Evolutionary conservation across 2,329 filamentous ascomycete genomes (phyloP), one percentile per base, ranked within the genome.

Genomic region (Penicillium sp.): DNA sequence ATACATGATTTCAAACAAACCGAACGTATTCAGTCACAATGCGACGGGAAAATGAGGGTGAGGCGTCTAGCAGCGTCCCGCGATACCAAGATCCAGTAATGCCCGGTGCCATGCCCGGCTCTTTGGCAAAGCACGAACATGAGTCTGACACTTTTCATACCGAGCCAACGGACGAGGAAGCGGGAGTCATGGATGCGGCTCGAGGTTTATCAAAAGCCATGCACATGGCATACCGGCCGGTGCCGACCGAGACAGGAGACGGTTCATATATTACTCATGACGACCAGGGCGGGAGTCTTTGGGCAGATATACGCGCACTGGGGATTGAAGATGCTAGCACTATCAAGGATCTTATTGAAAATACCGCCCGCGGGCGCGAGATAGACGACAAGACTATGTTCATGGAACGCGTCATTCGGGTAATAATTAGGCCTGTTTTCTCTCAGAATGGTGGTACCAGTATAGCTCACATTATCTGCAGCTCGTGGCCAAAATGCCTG

Each of bases 341-440:
- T 0, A 78, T 91, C 17, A 75, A 85, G 48, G 81, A 85, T 4
- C 76, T 91, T 41, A 78, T 91, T 59, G 83, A 85, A 58, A 82
- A 79, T 63, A 88, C 91, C 75, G 74, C 88, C 29, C 88, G 85
- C 67, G 88, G 90, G 1, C 83, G 85, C 49, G 80, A 88, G 9
- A 76, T 86, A 5, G 88, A 94, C 69, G 91, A 94, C 78, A 91
- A 90, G 78, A 90, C 88, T 1, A 90, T 91, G 82, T 80, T 92
- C 48, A 91, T 92, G 86, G 90, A 92, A 74, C 82, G 86, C 8
- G 83, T 90, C 5, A 91, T 92, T 63, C 85, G 83, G 69, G 80
- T 81, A 64, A 71, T 30, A 19, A 26, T 15, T 15, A 26, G 19
- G 30, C 49, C 1, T 3, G n/a, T 45, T 46, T 8, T 21, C 9